Conservation (phyloP, 2,329 filamentous ascomycete species). For the Rugonectria rugulosa region DNA sequence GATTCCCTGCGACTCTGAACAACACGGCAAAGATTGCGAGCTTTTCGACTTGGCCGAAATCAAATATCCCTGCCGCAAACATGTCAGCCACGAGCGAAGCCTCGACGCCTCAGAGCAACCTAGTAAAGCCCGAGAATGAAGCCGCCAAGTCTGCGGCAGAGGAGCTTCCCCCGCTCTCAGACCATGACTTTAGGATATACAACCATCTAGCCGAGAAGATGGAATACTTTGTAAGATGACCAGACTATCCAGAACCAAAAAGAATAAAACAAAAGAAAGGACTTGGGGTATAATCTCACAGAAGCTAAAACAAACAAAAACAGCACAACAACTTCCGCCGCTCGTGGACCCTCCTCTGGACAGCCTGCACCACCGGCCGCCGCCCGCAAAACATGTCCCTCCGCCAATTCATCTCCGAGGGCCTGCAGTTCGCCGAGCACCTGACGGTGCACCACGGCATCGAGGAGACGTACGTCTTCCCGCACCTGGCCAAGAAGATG, state of each 20-base stretch:
- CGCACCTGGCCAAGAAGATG: conserved; percentile 78
- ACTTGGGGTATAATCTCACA: no score
- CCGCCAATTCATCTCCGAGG: conserved; percentile 71
- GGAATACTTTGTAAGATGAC: conserved; percentile 74
- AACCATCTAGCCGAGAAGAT: conserved; percentile 79
- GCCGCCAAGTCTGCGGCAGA: conserved; percentile 24
- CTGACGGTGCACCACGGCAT: conserved; percentile 83
- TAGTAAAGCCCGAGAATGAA: conserved; percentile 9
- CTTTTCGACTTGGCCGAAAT: background rate
- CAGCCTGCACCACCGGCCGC: conserved; percentile 65
- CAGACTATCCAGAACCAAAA: no score
- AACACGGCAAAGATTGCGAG: background rate
- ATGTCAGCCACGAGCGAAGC: conserved; percentile 29
- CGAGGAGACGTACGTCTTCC: conserved; percentile 85
- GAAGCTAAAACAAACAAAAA: background rate
- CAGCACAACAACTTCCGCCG: conserved; percentile 80
- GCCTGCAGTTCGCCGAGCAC: conserved; percentile 73
- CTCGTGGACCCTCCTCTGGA: conserved; percentile 76
- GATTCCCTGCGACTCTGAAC: background rate
- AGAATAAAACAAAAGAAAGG: no score
- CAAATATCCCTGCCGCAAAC: no score
- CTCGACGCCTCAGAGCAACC: conserved; percentile 5
- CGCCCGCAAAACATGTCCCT: conserved; percentile 71
- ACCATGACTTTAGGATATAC: conserved; percentile 72
- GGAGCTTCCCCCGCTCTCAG: conserved; percentile 66